A percentile compares a stretch with the other conserved stretches of the same genome.
phyloP scores from a whole-genome alignment of 2,329 filamentous ascomycete genomes.

The Achaetomium macrosporum region DNA sequence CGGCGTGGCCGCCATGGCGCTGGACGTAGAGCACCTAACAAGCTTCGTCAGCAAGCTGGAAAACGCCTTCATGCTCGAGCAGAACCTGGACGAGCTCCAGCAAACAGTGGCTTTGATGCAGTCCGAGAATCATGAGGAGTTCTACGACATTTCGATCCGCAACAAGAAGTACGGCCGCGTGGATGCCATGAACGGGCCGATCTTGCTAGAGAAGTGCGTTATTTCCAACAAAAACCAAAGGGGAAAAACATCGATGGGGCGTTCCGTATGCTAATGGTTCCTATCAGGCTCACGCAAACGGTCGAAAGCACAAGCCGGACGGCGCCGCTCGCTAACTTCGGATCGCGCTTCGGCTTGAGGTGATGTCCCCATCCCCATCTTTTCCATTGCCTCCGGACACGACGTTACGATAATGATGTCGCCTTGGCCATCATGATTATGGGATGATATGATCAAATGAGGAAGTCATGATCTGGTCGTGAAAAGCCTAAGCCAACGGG shows the following conservation, averaged over 20 bases:
- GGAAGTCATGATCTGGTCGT: conserved; percentile 6
- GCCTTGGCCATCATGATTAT: not conserved
- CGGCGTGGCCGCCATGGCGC: conserved; percentile 71
- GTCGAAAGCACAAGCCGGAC: conserved; percentile 55
- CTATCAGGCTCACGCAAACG: conserved; percentile 49
- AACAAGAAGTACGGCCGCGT: conserved; percentile 95
- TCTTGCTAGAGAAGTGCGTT: conserved; percentile 81
- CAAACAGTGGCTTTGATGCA: conserved; percentile 89
- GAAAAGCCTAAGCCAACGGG: not conserved
- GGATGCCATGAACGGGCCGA: conserved; percentile 81
- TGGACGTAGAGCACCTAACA: conserved; percentile 77
- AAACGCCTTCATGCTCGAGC: conserved; percentile 75
- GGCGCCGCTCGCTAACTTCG: conserved; percentile 63
- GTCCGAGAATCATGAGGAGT: conserved; percentile 88
- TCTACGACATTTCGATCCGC: conserved; percentile 82
- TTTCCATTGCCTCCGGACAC: not conserved
- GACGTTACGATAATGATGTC: not conserved
- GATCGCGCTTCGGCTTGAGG: conserved; percentile 67
- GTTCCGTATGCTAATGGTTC: not conserved
- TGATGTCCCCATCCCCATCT: conserved; percentile 21
- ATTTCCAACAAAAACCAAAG: not conserved
- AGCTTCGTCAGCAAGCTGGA: conserved; percentile 83
- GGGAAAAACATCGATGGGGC: no score
- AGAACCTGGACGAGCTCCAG: conserved; percentile 86
- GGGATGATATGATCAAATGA: not conserved